These are phyloP conservation scores for Citrullus amarus DNA, from an alignment of 306 rosid species.

Conservation along the genomic window DNA sequence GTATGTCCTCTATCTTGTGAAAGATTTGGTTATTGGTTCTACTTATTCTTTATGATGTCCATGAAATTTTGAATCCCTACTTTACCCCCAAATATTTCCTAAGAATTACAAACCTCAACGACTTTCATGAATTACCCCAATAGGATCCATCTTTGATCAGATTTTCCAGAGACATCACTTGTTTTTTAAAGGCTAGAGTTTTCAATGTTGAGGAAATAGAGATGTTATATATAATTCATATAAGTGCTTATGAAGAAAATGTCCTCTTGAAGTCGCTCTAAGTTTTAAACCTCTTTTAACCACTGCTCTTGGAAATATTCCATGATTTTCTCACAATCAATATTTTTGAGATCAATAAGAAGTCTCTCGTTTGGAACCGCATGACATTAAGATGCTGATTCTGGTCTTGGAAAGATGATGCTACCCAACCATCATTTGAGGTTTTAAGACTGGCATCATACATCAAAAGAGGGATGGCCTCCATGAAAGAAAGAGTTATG, in stretches of 20 bases:
- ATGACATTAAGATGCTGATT: not conserved
- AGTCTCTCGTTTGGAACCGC: not conserved
- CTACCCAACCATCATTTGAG: not conserved
- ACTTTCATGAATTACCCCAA: not conserved
- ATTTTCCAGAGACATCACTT: not conserved
- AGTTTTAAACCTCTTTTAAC: not conserved
- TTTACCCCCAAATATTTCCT: not conserved
- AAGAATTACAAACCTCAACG: not conserved
- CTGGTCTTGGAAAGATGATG: not conserved
- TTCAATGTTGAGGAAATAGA: not conserved
- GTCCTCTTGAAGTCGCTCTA: not conserved
- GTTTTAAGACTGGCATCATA: not conserved
- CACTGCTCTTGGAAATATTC: not conserved
- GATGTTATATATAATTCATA: not conserved
- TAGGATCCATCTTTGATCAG: not conserved
- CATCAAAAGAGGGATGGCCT: not conserved
- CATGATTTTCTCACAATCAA: not conserved
- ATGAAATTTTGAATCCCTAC: not conserved
- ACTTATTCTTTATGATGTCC: not conserved
- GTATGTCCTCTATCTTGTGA: slow-evolving; percentile 50
- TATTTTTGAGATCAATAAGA: not conserved
- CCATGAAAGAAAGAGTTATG: not conserved
- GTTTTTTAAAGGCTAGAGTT: not conserved
- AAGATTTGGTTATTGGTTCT: not conserved
- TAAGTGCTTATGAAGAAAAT: not conserved